Base-by-base conservation (phyloP, 2,329 filamentous ascomycete genomes). In the Aspergillus glaucus region DNA sequence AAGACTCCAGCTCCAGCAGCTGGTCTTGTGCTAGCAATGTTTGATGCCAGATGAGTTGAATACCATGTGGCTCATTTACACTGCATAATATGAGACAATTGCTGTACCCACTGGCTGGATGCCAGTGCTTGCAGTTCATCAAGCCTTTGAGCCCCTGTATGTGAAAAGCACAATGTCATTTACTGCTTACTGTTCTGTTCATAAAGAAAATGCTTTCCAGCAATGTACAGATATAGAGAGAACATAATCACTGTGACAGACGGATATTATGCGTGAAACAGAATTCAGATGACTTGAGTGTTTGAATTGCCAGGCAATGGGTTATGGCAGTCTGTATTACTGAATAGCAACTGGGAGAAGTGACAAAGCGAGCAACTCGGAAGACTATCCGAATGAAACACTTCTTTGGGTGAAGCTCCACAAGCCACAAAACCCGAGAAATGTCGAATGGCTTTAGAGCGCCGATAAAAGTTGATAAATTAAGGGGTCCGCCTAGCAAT, bases 1-100 rank as follows among this genome's bases (percentile, higher is more conserved):
- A 66, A 1, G 61, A 63, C 50, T 55, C 63, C 7, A 51, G 57
- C 34, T 61, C 58, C 7, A 55, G 57, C n/a, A 69, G 62, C 52
- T 73, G 70, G 59, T 67, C 68, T 2, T 73, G 70, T 51, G 60
- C 63, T 44, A 68, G 62, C 49, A 70, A 71, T 47, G 59, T 10
- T 12, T 30, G 10, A 30, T 30, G 1, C 61, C 43, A 10, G 17
- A 39, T n/a, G n/a, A 2, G n/a, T 17, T 15, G 36, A 39, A 39
- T 8, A 39, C n/a, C 26, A 30, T 30, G 4, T 12, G 26, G 26
- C 10, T 12, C 10, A 30, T 30, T 12, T 12, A 30, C 10, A 30
- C 26, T 30, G 10, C 10, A 10, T 30, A 5, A 10, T 26, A 9
- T 26, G 24, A 26, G 24, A 10, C 10, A 30, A 30, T 5, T 12